phyloP scores from a whole-genome alignment of 2,329 filamentous ascomycete species.

The Neurospora sp. region DNA sequence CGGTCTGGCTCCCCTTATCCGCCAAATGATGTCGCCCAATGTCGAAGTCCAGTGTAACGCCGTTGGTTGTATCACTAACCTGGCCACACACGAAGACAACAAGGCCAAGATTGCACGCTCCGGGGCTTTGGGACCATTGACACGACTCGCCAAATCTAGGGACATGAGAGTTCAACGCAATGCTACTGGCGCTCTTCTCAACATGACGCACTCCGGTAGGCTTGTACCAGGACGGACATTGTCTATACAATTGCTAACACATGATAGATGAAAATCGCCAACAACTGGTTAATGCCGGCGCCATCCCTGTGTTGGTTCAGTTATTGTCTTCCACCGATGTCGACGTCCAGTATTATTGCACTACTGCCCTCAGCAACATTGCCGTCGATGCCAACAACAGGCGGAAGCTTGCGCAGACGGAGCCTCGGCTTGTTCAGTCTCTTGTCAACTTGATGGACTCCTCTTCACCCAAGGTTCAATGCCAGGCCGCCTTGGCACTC shows the following conservation, averaged over 20 bases:
- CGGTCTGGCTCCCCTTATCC: conserved; percentile 82
- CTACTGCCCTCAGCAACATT: conserved; percentile 95
- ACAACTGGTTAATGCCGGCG: conserved; percentile 91
- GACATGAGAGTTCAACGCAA: conserved; percentile 98
- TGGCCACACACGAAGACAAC: conserved; percentile 97
- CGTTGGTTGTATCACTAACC: conserved; percentile 95
- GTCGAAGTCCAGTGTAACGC: conserved; percentile 99
- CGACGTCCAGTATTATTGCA: conserved; percentile 99
- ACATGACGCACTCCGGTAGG: conserved; percentile 98
- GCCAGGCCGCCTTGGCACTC: conserved; percentile 87
- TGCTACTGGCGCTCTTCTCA: conserved; percentile 87
- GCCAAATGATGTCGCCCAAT: conserved; percentile 96
- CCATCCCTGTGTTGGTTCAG: conserved; percentile 95
- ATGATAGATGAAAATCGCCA: conserved; percentile 84
- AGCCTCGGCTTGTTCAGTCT: conserved; percentile 84
- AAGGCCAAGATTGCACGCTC: conserved; percentile 97
- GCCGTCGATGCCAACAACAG: conserved; percentile 88
- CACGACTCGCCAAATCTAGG: conserved; percentile 86
- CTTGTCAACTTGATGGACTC: conserved; percentile 96
- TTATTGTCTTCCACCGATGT: conserved; percentile 87
- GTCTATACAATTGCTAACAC: conserved; percentile 3
- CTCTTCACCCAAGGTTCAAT: conserved; percentile 93
- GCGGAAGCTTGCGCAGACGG: conserved; percentile 81
- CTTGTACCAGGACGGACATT: neutral
- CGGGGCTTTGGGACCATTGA: conserved; percentile 82